Conservation (phyloP, 805 yeast species). For the Lipomyces anomalus region DNA sequence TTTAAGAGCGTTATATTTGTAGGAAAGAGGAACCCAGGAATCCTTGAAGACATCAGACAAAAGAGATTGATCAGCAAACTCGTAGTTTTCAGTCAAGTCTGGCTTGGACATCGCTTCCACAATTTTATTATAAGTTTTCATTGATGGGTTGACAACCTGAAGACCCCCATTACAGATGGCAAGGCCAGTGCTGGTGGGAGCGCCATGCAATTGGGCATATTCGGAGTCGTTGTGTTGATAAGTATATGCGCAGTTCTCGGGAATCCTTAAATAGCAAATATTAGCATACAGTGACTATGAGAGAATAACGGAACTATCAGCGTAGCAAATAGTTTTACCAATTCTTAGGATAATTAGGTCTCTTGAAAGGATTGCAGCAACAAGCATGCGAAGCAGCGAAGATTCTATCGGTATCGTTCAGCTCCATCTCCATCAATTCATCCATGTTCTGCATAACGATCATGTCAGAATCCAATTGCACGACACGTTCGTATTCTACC, state of each 20-base stretch:
- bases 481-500: constrained; percentile 47
- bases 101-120: constrained; percentile 39
- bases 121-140: constrained; percentile 38
- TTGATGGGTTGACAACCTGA: constrained; percentile 44
- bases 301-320: background rate
- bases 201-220: constrained; percentile 22
- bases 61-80: constrained; percentile 55
- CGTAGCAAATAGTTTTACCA: constrained; percentile 36
- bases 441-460: constrained; percentile 53
- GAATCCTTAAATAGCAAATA: constrained; percentile 22
- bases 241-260: constrained; percentile 48
- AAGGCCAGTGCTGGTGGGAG: constrained; percentile 40
- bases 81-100: constrained; percentile 39
- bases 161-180: constrained; percentile 57
- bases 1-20: constrained; percentile 52
- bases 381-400: constrained; percentile 59
- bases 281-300: background rate
- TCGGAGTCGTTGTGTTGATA: constrained; percentile 26
- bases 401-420: constrained; percentile 30
- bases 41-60: constrained; percentile 48
- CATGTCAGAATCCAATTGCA: constrained; percentile 58
- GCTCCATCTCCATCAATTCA: constrained; percentile 47
- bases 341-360: constrained; percentile 48
- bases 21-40: constrained; percentile 48
- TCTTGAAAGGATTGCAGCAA: constrained; percentile 53